Conservation (phyloP, 1,284 basidiomycete species). For the Xerocomus nothofagi region DNA sequence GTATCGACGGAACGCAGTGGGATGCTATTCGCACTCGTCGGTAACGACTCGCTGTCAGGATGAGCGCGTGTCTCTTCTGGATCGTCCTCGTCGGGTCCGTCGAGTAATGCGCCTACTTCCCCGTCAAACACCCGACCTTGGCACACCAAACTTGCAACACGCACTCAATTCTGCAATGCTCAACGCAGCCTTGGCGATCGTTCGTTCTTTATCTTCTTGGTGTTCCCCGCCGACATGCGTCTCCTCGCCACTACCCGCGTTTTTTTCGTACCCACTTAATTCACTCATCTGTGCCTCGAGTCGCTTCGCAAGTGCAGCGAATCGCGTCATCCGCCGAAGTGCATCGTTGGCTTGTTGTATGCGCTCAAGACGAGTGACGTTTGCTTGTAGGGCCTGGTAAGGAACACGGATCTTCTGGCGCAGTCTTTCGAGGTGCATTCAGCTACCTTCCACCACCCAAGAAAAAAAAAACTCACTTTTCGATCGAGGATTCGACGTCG, state of each 20-base stretch:
- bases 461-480: conserved; percentile 50
- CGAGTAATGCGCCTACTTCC: conserved; percentile 27
- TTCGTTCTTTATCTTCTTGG: conserved; percentile 81
- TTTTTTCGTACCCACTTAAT: conserved; percentile 40
- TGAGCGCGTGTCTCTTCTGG: not conserved
- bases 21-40: conserved; percentile 30
- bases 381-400: conserved; percentile 68
- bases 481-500: conserved; percentile 68
- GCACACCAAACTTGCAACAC: conserved; percentile 24
- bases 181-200: conserved; percentile 86
- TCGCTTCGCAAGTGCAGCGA: conserved; percentile 77
- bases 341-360: conserved; percentile 81
- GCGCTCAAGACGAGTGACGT: conserved; percentile 72
- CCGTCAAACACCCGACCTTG: not conserved
- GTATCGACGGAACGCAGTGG: conserved; percentile 70
- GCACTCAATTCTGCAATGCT: conserved; percentile 86
- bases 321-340: conserved; percentile 79
- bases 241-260: conserved; percentile 29
- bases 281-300: conserved; percentile 80
- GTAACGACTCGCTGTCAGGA: conserved; percentile 10
- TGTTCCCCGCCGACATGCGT: conserved; percentile 37
- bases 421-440: conserved; percentile 48
- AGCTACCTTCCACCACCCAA: not conserved
- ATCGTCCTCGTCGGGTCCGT: conserved; percentile 26
- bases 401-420: conserved; percentile 83